These are phyloP conservation scores for Saccharomyces pastorianus DNA, from an alignment of 1,139 yeast species.

Conservation along the genomic window DNA sequence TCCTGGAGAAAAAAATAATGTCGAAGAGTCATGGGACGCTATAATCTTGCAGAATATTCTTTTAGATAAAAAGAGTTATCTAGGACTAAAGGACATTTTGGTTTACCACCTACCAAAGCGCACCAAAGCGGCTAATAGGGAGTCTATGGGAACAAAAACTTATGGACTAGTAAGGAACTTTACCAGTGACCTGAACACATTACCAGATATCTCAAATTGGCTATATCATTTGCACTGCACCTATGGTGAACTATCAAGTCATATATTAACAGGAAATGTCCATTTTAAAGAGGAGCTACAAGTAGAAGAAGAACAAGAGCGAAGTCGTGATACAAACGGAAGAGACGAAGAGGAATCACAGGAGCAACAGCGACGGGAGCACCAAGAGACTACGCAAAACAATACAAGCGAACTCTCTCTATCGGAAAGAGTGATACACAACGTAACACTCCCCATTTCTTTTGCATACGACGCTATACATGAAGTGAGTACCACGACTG, in stretches of 20 bases:
- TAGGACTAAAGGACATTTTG: conserved; percentile 27
- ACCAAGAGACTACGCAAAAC: neutral
- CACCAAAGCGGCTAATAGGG: neutral
- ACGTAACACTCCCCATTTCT: conserved; percentile 26
- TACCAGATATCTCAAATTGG: conserved; percentile 29
- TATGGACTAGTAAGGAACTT: conserved; percentile 28
- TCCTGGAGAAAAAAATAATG: neutral
- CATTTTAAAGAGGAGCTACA: conserved; percentile 19
- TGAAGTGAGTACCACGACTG: conserved; percentile 31
- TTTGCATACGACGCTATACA: conserved; percentile 31
- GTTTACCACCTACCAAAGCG: conserved; percentile 27
- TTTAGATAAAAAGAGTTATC: conserved; percentile 23
- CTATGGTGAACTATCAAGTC: conserved; percentile 26
- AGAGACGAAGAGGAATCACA: neutral
- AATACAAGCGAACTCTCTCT: neutral
- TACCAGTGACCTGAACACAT: conserved; percentile 17
- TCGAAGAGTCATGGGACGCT: conserved; percentile 25
- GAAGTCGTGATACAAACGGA: neutral
- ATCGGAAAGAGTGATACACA: conserved; percentile 11
- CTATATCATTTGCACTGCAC: conserved; percentile 25
- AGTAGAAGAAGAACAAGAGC: neutral
- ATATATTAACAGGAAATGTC: conserved; percentile 26
- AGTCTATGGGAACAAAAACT: conserved; percentile 10
- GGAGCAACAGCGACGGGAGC: neutral
- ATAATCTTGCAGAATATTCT: conserved; percentile 23